A percentile compares a stretch with the other conserved stretches of the same genome.
phyloP scores from a whole-genome alignment of 164 flowering plant species.

The Cinnamomum micranthum region DNA sequence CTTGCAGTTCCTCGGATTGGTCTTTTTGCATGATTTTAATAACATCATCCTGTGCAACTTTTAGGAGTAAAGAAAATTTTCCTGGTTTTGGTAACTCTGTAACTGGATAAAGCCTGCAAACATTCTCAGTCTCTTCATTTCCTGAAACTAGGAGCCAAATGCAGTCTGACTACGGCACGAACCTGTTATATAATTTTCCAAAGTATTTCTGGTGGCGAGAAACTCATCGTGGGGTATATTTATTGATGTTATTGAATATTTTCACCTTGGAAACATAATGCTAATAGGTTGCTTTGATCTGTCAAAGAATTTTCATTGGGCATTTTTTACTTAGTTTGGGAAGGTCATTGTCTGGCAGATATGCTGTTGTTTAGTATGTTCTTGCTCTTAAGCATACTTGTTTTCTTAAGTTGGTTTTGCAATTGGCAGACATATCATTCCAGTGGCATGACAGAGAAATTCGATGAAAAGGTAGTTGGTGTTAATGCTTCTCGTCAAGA shows the following conservation, averaged over 20 bases:
- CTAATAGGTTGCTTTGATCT: not conserved
- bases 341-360: not conserved
- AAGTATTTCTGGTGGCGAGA: too few relatives aligned
- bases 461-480: slow-evolving; percentile 34
- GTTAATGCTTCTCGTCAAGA: slow-evolving; percentile 29
- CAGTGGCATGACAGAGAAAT: slow-evolving; percentile 36
- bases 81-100: too few relatives aligned
- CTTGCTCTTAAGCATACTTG: not conserved
- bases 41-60: too few relatives aligned
- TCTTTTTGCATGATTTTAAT: too few relatives aligned
- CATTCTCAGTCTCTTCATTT: too few relatives aligned
- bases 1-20: too few relatives aligned
- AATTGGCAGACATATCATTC: slow-evolving; percentile 46
- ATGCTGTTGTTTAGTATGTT: not conserved
- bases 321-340: not conserved
- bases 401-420: not conserved
- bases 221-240: too few relatives aligned
- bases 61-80: too few relatives aligned
- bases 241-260: slow-evolving; percentile 2
- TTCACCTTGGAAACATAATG: not conserved
- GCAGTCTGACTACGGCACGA: too few relatives aligned
- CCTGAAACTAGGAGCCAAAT: too few relatives aligned
- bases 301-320: not conserved
- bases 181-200: too few relatives aligned
- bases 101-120: too few relatives aligned